These are phyloP conservation scores for Syzygium grande DNA, from an alignment of 345 rosid species.

Conservation along the genomic window DNA sequence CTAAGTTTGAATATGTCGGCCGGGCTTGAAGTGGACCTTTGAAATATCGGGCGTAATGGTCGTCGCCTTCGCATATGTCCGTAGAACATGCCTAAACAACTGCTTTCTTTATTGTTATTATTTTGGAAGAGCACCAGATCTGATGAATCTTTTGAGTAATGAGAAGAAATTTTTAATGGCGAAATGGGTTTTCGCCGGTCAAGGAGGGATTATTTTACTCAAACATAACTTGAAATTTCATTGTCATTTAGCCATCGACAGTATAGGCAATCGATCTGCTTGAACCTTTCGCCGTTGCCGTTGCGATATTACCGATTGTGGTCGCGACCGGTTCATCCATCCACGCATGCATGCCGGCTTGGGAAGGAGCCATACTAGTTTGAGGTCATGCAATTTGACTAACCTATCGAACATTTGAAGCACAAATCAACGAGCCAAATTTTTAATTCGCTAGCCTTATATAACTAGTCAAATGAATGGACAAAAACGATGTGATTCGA, in stretches of 20 bases:
- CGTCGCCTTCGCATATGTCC: not conserved
- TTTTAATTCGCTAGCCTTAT: not conserved
- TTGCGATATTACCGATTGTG: rapidly evolving
- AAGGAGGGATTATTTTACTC: no score
- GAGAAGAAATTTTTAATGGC: not conserved
- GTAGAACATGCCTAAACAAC: not conserved
- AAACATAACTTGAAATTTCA: not conserved
- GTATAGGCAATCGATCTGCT: rapidly evolving
- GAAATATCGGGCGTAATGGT: not conserved
- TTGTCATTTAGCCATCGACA: not conserved
- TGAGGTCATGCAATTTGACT: not conserved
- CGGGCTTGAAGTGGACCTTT: not conserved
- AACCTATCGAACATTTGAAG: not conserved
- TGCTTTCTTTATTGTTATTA: not conserved
- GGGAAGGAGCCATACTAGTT: rapidly evolving
- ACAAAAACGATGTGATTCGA: not conserved
- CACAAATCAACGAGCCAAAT: not conserved
- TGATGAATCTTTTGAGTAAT: not conserved
- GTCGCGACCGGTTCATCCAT: not conserved
- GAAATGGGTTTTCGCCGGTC: not conserved
- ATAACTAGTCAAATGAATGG: not conserved
- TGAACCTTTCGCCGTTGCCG: rapidly evolving
- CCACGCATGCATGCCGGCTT: rapidly evolving
- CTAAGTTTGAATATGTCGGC: not conserved
- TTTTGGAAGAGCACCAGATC: not conserved